Evolutionary conservation across 208 protist species (phyloP), one percentile per base, ranked within the genome.

Genomic region (Lotmaria passim): DNA sequence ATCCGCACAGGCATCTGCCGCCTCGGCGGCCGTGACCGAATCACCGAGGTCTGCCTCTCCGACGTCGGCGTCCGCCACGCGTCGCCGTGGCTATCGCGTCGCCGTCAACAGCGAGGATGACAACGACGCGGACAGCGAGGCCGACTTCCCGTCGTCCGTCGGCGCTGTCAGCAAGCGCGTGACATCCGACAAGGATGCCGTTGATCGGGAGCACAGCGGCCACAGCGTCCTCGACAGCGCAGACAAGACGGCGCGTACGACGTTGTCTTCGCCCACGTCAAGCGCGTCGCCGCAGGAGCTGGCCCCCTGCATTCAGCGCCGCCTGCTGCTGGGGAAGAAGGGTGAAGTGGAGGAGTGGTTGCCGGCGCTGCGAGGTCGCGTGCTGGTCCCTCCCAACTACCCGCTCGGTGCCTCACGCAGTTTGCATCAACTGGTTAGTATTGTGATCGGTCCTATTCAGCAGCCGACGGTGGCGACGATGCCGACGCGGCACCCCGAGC

Each of bases 381-480:
- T 67, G 6, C 82, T 96, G 48, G 62, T 96, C 34, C 75, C 81
- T 6, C 61, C 50, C 7, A 43, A 63, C 44, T 81, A 87, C 70
- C 72, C 81, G 19, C 71, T 92, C 26, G 69, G 67, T 52, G 78
- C 78, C 73, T 91, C 82, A 19, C 70, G 79, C 44, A 87, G 78
- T 31, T 73, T 96, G 19, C 87, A 96, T 66, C 75, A 60, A 24
- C 82, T 96, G 12, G 86, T 93, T 14, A 67, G 84, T 56, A 84
- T 80, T 60, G 82, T 96, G 62, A 76, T 96, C 15, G 90, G 90
- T 14, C 87, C 86, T 15, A 91, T 96, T 65, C 83, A 91, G 66
- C 87, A 87, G 75, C 85, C 87, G 8, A 93, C 85, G 19, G 78
- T 92, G 26, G 74, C 81, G 30, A 81, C 73, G 31, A 73, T 93